A percentile compares a stretch with the other conserved stretches of the same genome.
phyloP scores from a whole-genome alignment of 176 grass and related monocot species.

The Rhynchospora breviuscula region DNA sequence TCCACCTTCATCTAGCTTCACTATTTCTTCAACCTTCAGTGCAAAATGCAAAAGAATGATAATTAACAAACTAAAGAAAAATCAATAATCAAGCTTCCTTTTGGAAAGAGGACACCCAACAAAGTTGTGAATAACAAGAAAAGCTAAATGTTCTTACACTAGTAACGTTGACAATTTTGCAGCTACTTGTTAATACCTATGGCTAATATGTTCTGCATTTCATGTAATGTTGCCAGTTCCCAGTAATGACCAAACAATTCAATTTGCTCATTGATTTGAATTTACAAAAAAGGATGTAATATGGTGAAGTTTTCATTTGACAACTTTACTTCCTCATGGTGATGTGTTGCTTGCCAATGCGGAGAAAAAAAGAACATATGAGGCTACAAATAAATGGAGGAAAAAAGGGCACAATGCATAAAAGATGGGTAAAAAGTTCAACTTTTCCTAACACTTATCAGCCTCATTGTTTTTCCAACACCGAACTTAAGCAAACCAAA shows the following conservation, averaged over 20 bases:
- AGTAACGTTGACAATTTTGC: neutral
- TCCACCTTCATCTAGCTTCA: neutral
- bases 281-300: neutral
- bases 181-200: neutral
- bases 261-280: neutral
- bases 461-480: neutral
- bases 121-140: neutral
- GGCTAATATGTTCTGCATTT: neutral
- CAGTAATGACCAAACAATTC: neutral
- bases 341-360: neutral
- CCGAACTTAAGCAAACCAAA: neutral
- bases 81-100: neutral
- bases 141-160: neutral
- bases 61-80: neutral
- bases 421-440: neutral
- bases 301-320: no score
- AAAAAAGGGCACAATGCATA: neutral
- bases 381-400: neutral
- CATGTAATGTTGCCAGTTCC: neutral
- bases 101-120: neutral
- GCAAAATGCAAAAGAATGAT: neutral
- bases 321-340: neutral
- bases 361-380: neutral
- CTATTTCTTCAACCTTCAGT: constrained; percentile 51
- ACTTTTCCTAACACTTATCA: neutral